Evolutionary conservation across 441 rosid genomes (phyloP), one percentile per base, ranked within the genome.

Genomic region (Populus hybrid): DNA sequence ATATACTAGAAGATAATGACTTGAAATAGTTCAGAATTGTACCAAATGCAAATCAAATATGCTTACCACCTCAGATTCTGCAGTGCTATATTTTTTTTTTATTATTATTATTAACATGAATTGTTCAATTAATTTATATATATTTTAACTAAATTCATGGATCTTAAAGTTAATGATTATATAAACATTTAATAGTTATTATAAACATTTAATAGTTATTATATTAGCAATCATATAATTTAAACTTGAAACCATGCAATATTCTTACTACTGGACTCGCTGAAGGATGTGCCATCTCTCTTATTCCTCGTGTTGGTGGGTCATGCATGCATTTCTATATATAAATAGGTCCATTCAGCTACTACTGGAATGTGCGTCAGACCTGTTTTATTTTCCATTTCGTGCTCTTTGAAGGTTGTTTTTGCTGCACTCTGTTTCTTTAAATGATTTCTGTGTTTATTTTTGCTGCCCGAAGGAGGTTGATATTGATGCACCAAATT

Each of bases 1-100:
- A 73, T 35, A 59, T 72, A 23, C 26, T 10, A 16, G 23, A 34
- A 26, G 63, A 18, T 38, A 24, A 35, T 46, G 1, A 4, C 10
- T 3, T 59, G 14, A 23, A 50, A 40, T 35, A 68, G 38, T 36
- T 70, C 67, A 34, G 78, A 59, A 77, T 50, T 67, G 50, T 77
- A 61, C 50, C 46, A 0, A 79, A 71, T 59, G 70, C 7, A 34
- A 8, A 70, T 50, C 35, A 69, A 34, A 75, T 78, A 85, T 86
- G 90, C 89, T 82, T 42, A 46, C 86, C 86, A 84, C 85, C 75
- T 85, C 86, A 81, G 82, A 74, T 20, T 23, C 59, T 36, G 71
- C 30, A 11, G 4, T 28, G 2, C 28, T 26, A 0, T 1, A 1
- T 1, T 28, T 28, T 28, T 0, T 28, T 28, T 28, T 28, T 28